Evolutionary conservation across 495 filamentous ascomycete species (phyloP), one percentile per base, ranked within the genome.

Genomic region (Hypoxylon fragiforme): DNA sequence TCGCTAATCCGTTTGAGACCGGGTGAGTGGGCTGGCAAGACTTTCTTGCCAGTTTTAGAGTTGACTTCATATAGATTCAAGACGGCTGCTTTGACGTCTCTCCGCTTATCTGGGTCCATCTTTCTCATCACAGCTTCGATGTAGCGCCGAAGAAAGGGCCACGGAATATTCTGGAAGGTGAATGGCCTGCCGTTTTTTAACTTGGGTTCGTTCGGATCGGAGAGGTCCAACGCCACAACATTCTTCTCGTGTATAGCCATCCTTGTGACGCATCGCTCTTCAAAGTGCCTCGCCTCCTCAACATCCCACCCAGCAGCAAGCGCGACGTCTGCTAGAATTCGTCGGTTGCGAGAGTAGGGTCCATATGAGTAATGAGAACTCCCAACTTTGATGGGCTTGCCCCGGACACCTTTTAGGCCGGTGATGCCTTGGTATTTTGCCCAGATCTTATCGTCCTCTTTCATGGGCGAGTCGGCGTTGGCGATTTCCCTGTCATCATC

Each of bases 311-410:
- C 13, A n/a, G 44, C 30, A 2, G 30, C 44, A 3, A 47, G 44
- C 12, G 44, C 44, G 6, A 47, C 36, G 34, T 47, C 44, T 18
- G 44, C 44, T 16, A 47, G n/a, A 18, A 47, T 35, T 14, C 44
- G 44, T 20, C 44, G 44, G 28, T 47, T 47, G 28, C 44, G 44
- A 36, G 44, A 22, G 15, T 47, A 47, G 8, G 30, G 44, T 2
- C 44, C 44, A 11, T 36, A 47, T 13, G 44, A 47, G 11, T 35
- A 36, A 21, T 16, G 14, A 36, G 44, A 47, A 16, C 44, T 30
- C 5, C 28, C 44, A 5, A 36, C 21, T 12, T 35, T 32, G 24
- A 47, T 26, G 11, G 24, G 44, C 24, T 47, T 26, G 44, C 28
- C 28, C 30, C 36, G 28, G n/a, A 30, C 44, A 36, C 30, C 44